phyloP scores from a whole-genome alignment of 176 grass and related monocot species.

The Raddia guianensis region DNA sequence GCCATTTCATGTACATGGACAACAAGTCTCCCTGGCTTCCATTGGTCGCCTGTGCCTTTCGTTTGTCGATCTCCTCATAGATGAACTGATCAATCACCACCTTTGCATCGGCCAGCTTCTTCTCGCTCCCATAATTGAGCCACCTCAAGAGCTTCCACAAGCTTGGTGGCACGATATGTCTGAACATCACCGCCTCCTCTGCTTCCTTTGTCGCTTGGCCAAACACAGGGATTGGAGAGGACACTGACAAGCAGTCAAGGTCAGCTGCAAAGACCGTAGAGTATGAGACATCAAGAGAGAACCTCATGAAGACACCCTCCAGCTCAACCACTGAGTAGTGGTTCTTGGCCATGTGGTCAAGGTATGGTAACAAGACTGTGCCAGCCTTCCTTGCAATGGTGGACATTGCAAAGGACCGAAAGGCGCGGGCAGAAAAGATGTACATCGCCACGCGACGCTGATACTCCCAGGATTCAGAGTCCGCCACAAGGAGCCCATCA shows the following conservation, averaged over 20 bases:
- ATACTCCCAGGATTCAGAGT: constrained; percentile 61
- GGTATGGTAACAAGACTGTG: constrained; percentile 52
- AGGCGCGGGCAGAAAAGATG: constrained; percentile 46
- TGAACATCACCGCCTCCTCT: constrained; percentile 59
- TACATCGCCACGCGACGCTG: constrained; percentile 51
- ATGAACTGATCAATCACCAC: constrained; percentile 57
- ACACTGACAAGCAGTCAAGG: constrained; percentile 47
- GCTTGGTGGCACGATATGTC: constrained; percentile 49
- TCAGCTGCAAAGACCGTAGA: constrained; percentile 61
- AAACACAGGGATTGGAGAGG: constrained; percentile 44
- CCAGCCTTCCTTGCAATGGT: constrained; percentile 42
- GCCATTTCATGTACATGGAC: constrained; percentile 51
- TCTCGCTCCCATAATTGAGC: constrained; percentile 65
- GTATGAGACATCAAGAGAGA: constrained; percentile 58
- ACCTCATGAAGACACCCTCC: constrained; percentile 60
- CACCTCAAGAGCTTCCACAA: constrained; percentile 61
- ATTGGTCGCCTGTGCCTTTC: constrained; percentile 29
- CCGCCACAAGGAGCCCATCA: constrained; percentile 50
- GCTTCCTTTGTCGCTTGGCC: constrained; percentile 56
- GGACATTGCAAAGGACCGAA: constrained; percentile 51
- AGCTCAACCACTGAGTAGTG: constrained; percentile 45
- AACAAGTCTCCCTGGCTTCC: constrained; percentile 42
- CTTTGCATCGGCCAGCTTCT: constrained; percentile 54
- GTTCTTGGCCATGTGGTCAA: constrained; percentile 48
- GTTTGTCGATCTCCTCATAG: constrained; percentile 41